Percentiles rank a stretch among this genome's conserved stretches.
phyloP scores from a whole-genome alignment of 169 alveolate genomes.

The Plasmodium berghei region DNA sequence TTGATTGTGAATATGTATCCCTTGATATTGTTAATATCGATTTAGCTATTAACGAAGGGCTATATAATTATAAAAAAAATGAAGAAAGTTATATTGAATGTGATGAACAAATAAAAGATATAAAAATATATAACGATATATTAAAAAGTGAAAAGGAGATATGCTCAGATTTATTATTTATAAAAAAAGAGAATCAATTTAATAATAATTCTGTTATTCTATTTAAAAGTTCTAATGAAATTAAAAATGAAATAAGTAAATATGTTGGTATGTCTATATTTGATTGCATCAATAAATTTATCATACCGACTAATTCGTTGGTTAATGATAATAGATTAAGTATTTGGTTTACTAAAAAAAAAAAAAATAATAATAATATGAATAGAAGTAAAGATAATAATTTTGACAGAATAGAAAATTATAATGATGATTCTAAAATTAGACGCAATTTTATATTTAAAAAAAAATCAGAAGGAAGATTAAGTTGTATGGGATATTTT shows the following conservation, averaged over 20 bases:
- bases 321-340: slow-evolving; percentile 36
- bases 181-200: slow-evolving; percentile 1
- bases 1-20: slow-evolving; percentile 12
- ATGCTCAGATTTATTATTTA: background rate
- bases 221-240: slow-evolving; percentile 55
- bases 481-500: slow-evolving; percentile 60
- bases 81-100: slow-evolving; percentile 61
- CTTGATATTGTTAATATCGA: slow-evolving; percentile 54
- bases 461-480: slow-evolving; percentile 14
- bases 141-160: slow-evolving; percentile 23
- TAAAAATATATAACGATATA: slow-evolving; percentile 30
- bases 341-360: slow-evolving; percentile 67
- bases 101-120: slow-evolving; percentile 40
- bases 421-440: background rate
- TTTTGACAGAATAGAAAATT: background rate
- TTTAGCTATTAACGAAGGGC: slow-evolving; percentile 57
- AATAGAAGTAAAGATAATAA: background rate
- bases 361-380: slow-evolving; percentile 1
- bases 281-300: slow-evolving; percentile 13
- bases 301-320: slow-evolving; percentile 31
- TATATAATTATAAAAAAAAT: slow-evolving; percentile 24
- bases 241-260: slow-evolving; percentile 53
- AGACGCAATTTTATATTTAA: background rate
- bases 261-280: slow-evolving; percentile 73
- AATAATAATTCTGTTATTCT: background rate